Evolutionary conservation across 148 eudicot genomes (phyloP), one percentile per base, ranked within the genome.

Genomic region (Arbutus unedo): DNA sequence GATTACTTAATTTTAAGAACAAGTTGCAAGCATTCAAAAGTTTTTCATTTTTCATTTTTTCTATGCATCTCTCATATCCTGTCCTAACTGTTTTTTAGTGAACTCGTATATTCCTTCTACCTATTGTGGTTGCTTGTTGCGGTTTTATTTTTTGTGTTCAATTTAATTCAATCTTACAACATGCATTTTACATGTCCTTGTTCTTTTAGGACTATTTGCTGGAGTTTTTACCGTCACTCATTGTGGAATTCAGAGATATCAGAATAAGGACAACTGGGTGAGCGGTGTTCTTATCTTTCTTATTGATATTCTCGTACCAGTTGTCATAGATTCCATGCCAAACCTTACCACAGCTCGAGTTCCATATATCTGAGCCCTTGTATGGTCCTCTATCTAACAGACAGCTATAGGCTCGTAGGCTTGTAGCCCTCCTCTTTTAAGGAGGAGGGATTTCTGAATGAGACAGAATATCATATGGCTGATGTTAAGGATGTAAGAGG

Each of bases 221-320:
- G 98, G 95, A 80, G 78, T 94, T 41, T 94, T 94, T 86, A 82
- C 95, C 71, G 78, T 87, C 49, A 87, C 98, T 81, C 89, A 91
- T 57, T 96, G 98, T 88, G 94, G 93, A 47, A 76, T 93, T 71
- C 93, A 91, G 90, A 91, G 90, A 74, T 91, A 91, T 84, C 96
- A 98, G 66, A 85, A 90, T 59, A 74, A 85, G 86, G 85, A 87
- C 51, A 98, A 96, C 73, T 85, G 95, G 98, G 98, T 96, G 79
- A 90, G 97, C 88, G 75, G 47, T 78, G 77, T 51, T 13, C 60
- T 57, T 80, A 21, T 51, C 74, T 80, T 79, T 60, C 53, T 14
- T 38, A 5, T 16, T 31, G 62, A n/a, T 15, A 51, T 80, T 13
- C 10, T 47, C 13, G 47, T 79, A 9, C 18, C 10, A 31, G 6